phyloP scores from a whole-genome alignment of 345 rosid genomes.

The Luvunga scandens region DNA sequence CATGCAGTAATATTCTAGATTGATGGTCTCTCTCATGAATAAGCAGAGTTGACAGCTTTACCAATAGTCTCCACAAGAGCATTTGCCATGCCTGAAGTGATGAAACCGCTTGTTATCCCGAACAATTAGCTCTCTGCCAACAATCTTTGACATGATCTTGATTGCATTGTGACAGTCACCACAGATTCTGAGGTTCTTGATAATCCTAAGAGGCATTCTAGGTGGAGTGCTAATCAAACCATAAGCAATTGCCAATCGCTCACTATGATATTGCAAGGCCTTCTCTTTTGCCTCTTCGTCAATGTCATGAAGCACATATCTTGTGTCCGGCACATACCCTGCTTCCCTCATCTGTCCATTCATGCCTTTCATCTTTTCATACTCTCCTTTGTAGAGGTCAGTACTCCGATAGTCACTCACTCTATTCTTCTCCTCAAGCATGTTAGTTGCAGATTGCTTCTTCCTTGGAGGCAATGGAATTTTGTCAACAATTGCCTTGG shows the following conservation, averaged over 20 bases:
- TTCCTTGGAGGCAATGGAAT: conserved; percentile 31
- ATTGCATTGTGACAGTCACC: conserved; percentile 68
- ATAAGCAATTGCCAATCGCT: conserved; percentile 61
- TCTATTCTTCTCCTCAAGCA: conserved; percentile 56
- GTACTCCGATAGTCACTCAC: conserved; percentile 30
- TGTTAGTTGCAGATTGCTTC: conserved; percentile 37
- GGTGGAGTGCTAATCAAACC: conserved; percentile 64
- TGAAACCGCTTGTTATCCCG: conserved; percentile 68
- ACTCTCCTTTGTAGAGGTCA: conserved; percentile 37
- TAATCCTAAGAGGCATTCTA: conserved; percentile 56
- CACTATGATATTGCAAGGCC: conserved; percentile 61
- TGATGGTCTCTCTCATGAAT: background rate
- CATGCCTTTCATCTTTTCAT: conserved; percentile 40
- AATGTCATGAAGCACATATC: conserved; percentile 65
- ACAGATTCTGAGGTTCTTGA: conserved; percentile 64
- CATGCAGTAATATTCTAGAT: background rate
- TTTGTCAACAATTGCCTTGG: conserved; percentile 19
- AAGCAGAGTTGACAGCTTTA: conserved; percentile 7
- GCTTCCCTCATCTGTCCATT: conserved; percentile 59
- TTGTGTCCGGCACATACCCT: conserved; percentile 57
- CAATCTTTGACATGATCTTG: conserved; percentile 61
- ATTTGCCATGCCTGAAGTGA: conserved; percentile 57
- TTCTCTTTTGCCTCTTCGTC: conserved; percentile 61
- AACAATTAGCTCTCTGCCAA: conserved; percentile 62
- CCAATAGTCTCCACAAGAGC: conserved; percentile 67